Evolutionary conservation across 768 basidiomycete species (phyloP).

Genomic region (Rubroboletus pulcherrimus): DNA sequence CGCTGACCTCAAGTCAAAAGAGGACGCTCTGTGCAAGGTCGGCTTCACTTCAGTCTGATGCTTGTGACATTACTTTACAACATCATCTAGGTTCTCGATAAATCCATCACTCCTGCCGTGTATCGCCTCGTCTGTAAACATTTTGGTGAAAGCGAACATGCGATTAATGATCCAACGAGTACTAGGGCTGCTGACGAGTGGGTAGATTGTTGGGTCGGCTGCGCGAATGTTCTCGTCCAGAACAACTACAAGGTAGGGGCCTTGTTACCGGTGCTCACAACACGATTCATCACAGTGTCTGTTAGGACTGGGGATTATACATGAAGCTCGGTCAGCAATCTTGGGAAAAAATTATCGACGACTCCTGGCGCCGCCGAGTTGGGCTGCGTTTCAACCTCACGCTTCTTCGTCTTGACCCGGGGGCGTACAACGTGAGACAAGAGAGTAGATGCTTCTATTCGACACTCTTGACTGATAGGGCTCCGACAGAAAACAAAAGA

Average conservation of each 20-base stretch:
- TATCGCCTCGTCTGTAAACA: constrained; percentile 52
- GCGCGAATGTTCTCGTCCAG: constrained; percentile 57
- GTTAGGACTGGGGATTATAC: constrained; percentile 60
- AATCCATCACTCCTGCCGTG: constrained; percentile 48
- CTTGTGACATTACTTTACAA: neutral
- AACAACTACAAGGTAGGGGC: constrained; percentile 41
- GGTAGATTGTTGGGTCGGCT: constrained; percentile 73
- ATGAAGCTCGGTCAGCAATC: constrained; percentile 50
- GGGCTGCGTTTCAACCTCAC: constrained; percentile 59
- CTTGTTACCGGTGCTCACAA: neutral
- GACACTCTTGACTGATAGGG: neutral
- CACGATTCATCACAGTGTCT: neutral
- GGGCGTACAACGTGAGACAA: constrained; percentile 51
- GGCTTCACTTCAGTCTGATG: constrained; percentile 6
- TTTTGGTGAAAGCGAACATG: constrained; percentile 34
- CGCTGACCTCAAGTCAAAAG: constrained; percentile 38
- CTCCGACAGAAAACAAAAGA: constrained; percentile 41
- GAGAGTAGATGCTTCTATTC: neutral
- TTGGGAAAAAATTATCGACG: constrained; percentile 52
- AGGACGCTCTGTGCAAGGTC: constrained; percentile 51
- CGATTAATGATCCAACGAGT: constrained; percentile 18
- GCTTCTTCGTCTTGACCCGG: constrained; percentile 56
- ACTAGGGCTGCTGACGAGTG: constrained; percentile 47
- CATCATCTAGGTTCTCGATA: constrained; percentile 43
- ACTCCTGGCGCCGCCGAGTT: constrained; percentile 51